Conservation (phyloP, 306 rosid species). For the Inga oerstediana region DNA sequence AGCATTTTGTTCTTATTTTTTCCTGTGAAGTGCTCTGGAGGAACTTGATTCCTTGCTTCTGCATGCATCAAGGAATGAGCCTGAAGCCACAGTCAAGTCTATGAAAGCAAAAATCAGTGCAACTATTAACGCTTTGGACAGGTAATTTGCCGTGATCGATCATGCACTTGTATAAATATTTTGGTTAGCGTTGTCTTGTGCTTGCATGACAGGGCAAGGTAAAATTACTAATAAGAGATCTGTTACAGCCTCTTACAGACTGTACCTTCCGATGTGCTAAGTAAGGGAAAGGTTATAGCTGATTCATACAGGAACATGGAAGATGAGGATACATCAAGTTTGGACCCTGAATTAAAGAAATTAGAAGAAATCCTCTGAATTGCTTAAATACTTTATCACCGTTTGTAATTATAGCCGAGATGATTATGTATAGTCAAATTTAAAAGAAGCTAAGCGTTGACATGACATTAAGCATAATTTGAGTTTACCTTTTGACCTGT, state of each 20-base stretch:
- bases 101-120: constrained; percentile 66
- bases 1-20: constrained; percentile 8
- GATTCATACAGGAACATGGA: constrained; percentile 67
- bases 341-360: constrained; percentile 68
- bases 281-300: constrained; percentile 73
- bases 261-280: constrained; percentile 79
- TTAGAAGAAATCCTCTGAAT: constrained; percentile 72
- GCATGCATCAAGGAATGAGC: constrained; percentile 88
- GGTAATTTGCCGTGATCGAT: constrained; percentile 45
- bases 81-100: constrained; percentile 66
- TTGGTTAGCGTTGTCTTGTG: neutral
- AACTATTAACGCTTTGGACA: constrained; percentile 67
- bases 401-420: neutral
- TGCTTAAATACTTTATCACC: neutral
- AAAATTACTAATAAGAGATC: constrained; percentile 30
- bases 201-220: constrained; percentile 6
- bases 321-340: constrained; percentile 47
- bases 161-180: neutral
- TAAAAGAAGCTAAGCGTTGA: neutral
- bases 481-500: neutral
- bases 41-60: constrained; percentile 79
- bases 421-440: neutral
- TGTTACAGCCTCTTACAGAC: constrained; percentile 85
- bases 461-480: neutral
- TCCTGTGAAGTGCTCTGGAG: constrained; percentile 74